These are phyloP conservation scores for Planoprotostelium fungivorum DNA, from an alignment of 78 protist genomes.

Conservation along the genomic window DNA sequence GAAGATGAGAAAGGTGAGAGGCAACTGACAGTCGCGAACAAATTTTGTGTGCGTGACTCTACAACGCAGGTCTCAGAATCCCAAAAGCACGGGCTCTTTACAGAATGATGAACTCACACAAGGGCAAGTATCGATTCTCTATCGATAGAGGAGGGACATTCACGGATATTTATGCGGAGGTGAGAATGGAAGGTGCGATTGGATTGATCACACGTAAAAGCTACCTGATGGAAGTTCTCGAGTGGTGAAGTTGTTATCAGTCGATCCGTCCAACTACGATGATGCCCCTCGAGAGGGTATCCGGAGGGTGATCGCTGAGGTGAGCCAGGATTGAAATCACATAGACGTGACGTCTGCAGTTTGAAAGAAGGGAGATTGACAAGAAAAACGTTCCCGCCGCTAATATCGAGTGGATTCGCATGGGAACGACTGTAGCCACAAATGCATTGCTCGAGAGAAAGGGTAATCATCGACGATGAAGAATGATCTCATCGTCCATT, in stretches of 20 bases:
- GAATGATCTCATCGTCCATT: background rate
- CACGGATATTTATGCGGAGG: conserved; percentile 83
- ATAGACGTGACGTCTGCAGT: background rate
- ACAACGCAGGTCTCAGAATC: background rate
- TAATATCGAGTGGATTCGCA: conserved; percentile 50
- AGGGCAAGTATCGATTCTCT: conserved; percentile 38
- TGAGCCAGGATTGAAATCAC: background rate
- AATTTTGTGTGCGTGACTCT: background rate
- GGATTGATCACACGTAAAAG: conserved; percentile 3
- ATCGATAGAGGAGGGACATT: conserved; percentile 97
- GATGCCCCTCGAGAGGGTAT: conserved; percentile 96
- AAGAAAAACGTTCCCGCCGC: conserved; percentile 2
- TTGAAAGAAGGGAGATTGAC: background rate
- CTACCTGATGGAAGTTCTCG: conserved; percentile 8
- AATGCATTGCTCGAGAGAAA: conserved; percentile 95
- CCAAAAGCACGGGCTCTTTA: background rate
- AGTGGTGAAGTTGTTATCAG: conserved; percentile 82
- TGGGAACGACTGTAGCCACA: conserved; percentile 98
- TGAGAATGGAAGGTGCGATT: conserved; percentile 12
- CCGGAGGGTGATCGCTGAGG: conserved; percentile 70
- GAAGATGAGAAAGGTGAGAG: background rate
- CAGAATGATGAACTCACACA: background rate
- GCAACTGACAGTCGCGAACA: too few relatives aligned
- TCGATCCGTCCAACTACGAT: conserved; percentile 82
- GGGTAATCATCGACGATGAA: conserved; percentile 21